phyloP scores from a whole-genome alignment of 2,329 filamentous ascomycete genomes.

The Chaetomium strumarium region DNA sequence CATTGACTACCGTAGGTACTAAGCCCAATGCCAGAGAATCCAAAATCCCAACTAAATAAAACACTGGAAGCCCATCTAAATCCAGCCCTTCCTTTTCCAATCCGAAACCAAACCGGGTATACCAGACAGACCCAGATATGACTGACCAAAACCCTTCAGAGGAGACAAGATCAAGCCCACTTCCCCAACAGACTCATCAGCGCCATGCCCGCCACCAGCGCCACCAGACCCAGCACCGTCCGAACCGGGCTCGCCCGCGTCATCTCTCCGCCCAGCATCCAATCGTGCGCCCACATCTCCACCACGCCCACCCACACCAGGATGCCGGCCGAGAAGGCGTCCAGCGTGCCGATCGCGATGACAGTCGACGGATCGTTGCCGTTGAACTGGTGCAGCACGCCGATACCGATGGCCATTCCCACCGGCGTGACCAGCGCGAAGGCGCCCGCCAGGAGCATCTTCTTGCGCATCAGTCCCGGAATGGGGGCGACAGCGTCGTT shows the following conservation, averaged over 20 bases:
- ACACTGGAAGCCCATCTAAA: too few species aligned
- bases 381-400: constrained; percentile 64
- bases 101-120: too few species aligned
- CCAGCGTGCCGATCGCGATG: constrained; percentile 65
- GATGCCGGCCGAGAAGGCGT: constrained; percentile 69
- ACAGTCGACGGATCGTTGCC: constrained; percentile 64
- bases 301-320: constrained; percentile 74
- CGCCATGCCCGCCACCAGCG: constrained; percentile 56
- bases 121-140: too few species aligned
- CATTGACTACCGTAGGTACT: too few species aligned
- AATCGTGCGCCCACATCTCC: constrained; percentile 74
- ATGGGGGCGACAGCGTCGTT: constrained; percentile 7
- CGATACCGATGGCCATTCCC: constrained; percentile 76
- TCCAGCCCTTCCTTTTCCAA: too few species aligned
- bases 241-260: constrained; percentile 43
- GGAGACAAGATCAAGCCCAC: constrained; percentile 48
- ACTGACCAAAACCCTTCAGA: background rate
- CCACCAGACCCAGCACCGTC: constrained; percentile 45
- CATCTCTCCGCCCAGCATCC: constrained; percentile 57
- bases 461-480: constrained; percentile 34
- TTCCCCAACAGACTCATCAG: constrained; percentile 70
- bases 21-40: too few species aligned
- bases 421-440: constrained; percentile 70
- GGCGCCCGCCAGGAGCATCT: constrained; percentile 54
- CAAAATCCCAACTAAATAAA: too few species aligned